phyloP scores from a whole-genome alignment of 2,329 filamentous ascomycete species.

The Lecanicillium sp. region DNA sequence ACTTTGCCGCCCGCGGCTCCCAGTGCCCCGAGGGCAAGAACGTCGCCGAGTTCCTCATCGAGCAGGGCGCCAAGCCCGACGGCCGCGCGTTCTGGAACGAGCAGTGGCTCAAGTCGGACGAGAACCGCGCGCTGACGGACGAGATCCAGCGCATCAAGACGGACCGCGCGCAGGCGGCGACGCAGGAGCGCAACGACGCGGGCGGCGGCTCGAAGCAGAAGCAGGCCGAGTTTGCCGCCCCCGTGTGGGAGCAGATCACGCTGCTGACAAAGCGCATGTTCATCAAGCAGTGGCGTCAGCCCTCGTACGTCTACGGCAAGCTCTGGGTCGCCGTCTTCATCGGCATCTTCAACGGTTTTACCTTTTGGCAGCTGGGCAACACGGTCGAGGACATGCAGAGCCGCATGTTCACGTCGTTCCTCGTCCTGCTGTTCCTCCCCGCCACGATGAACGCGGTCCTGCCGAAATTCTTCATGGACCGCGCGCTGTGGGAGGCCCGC shows the following conservation, averaged over 20 bases:
- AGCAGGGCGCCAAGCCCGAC: constrained; percentile 35
- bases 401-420: constrained; percentile 67
- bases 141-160: constrained; percentile 59
- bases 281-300: constrained; percentile 68
- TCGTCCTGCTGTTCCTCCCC: constrained; percentile 61
- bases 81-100: constrained; percentile 59
- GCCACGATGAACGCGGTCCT: constrained; percentile 68
- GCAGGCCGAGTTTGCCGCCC: constrained; percentile 58
- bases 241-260: constrained; percentile 54
- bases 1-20: constrained; percentile 56
- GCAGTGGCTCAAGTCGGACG: constrained; percentile 62
- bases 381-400: constrained; percentile 65
- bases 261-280: constrained; percentile 67
- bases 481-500: constrained; percentile 65
- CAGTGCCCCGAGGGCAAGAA: constrained; percentile 54
- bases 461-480: constrained; percentile 71
- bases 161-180: constrained; percentile 14
- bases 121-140: constrained; percentile 51
- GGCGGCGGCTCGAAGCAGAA: constrained; percentile 14
- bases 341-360: constrained; percentile 75
- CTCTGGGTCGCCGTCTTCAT: constrained; percentile 65
- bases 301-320: constrained; percentile 71
- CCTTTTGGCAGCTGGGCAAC: constrained; percentile 65
- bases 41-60: constrained; percentile 44
- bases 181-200: constrained; percentile 22